Percentiles rank a stretch among this genome's conserved stretches.
phyloP scores from a whole-genome alignment of 2,329 filamentous ascomycete species.

The Polychaeton citri region DNA sequence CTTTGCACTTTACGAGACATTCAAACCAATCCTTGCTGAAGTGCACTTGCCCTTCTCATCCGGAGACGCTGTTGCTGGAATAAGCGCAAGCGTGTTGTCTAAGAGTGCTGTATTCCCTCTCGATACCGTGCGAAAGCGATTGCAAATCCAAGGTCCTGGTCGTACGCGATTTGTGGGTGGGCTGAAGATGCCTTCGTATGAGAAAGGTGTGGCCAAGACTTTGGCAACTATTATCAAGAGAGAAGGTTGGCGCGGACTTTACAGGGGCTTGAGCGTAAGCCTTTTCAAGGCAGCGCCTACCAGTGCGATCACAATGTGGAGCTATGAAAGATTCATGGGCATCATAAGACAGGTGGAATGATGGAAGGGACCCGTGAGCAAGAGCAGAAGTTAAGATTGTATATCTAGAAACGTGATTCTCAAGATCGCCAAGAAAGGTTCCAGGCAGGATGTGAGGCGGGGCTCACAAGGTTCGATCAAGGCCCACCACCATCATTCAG shows the following conservation, averaged over 20 bases:
- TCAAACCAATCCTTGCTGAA: slow-evolving; percentile 36
- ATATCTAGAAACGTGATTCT: no score
- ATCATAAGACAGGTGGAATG: slow-evolving; percentile 24
- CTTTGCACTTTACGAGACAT: slow-evolving; percentile 74
- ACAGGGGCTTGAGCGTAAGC: slow-evolving; percentile 77
- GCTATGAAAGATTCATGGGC: slow-evolving; percentile 65
- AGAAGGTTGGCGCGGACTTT: slow-evolving; percentile 71
- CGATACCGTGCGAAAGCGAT: slow-evolving; percentile 79
- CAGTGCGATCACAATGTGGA: slow-evolving; percentile 88
- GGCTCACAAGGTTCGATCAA: no score
- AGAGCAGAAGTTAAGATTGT: no score
- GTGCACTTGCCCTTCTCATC: slow-evolving; percentile 50
- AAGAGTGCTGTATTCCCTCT: slow-evolving; percentile 90
- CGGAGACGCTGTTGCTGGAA: slow-evolving; percentile 71
- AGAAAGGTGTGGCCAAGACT: slow-evolving; percentile 50
- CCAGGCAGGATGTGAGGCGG: no score
- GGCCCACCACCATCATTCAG: no score
- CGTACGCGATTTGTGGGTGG: slow-evolving; percentile 53
- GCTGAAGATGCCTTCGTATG: slow-evolving; percentile 75
- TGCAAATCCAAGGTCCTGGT: slow-evolving; percentile 92
- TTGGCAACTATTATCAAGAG: slow-evolving; percentile 52
- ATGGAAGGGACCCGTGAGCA: no score
- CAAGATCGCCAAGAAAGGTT: no score
- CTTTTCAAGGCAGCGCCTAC: slow-evolving; percentile 88
- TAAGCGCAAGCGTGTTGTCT: slow-evolving; percentile 63